Base-by-base conservation (phyloP, 768 basidiomycete genomes). In the Tricholoma hemisulphureum region DNA sequence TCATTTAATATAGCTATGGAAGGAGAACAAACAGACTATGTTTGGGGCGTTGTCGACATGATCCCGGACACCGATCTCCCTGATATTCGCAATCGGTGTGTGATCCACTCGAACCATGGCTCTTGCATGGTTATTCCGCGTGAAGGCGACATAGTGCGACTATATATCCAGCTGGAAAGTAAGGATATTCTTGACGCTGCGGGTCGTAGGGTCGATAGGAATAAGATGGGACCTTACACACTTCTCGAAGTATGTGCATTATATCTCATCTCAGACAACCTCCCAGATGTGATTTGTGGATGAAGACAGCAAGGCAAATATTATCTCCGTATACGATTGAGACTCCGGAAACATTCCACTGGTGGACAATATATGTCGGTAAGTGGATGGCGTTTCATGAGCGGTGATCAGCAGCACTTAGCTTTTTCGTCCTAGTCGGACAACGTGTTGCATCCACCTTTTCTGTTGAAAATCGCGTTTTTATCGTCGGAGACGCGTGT, bases 31-130 rank as follows among this genome's bases (percentile, higher is more conserved):
- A 79, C 76, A 72, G 86, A 92, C 53, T 87, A 82, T 57, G 78
- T 93, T 18, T 94, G 92, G 92, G 92, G 92, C 2, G 91, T 93
- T 3, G 71, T 92, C 18, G 92, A 92, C 69, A 75, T 83, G 51
- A 64, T 82, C 23, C 86, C 86, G 0, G 79, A 85, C n/a, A 90
- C 89, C 1, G 75, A 91, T 65, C 89, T 91, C 58, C 91, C 91
- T 0, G 89, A 92, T 66, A 85, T 89, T 58, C 83, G 89, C 16
- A 85, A 84, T 56, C 79, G 76, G 61, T 75, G 75, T 50, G 83
- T 74, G 0, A 81, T 91, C n/a, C 89, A 91, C 68, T 90, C 89
- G 0, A 77, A 78, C 34, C 78, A 82, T 50, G 86, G 88, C 1
- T 83, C 86, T 0, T 83, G 86, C 57, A 86, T 91, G 84, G 66